phyloP scores from a whole-genome alignment of 2,329 filamentous ascomycete genomes.

The Diaporthe citrichinensis region DNA sequence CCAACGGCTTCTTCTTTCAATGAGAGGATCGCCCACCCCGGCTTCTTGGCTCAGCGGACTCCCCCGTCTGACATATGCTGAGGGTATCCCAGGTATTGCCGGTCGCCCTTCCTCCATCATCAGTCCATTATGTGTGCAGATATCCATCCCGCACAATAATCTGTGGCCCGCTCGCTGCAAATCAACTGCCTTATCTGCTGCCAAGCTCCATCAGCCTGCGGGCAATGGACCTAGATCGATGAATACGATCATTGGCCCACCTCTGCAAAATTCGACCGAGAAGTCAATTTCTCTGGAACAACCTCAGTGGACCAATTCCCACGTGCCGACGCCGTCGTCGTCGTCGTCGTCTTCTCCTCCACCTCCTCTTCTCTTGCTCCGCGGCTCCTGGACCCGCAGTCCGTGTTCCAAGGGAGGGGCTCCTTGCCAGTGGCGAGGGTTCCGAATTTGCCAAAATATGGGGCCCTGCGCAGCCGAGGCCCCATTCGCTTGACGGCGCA shows the following conservation, averaged over 20 bases:
- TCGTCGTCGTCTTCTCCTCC: not conserved
- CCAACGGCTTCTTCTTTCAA: not conserved
- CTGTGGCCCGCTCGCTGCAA: not conserved
- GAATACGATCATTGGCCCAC: conserved; percentile 31
- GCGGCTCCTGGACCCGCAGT: not conserved
- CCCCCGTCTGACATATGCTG: conserved; percentile 6
- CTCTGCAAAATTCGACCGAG: conserved; percentile 13
- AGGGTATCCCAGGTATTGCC: not conserved
- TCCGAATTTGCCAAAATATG: conserved; percentile 21
- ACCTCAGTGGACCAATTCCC: conserved; percentile 1
- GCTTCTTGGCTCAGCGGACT: conserved; percentile 14
- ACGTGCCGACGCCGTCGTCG: conserved; percentile 14
- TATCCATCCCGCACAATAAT: not conserved
- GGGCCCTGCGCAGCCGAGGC: conserved; percentile 17
- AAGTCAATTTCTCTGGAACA: conserved; percentile 22
- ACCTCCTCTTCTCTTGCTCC: not conserved
- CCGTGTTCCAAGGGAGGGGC: not conserved
- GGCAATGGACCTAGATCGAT: conserved; percentile 1
- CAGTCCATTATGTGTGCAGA: conserved; percentile 18
- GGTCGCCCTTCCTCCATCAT: not conserved
- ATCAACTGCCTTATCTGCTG: not conserved
- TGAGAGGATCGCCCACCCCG: conserved; percentile 20
- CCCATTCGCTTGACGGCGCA: not conserved
- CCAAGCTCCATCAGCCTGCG: conserved; percentile 8
- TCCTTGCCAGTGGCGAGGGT: conserved; percentile 15